Percentiles rank a stretch among this genome's conserved stretches.
These are phyloP conservation scores for Alternaria novae-zelandiae DNA, from an alignment of 2,329 filamentous ascomycete genomes.

Conservation along the genomic window DNA sequence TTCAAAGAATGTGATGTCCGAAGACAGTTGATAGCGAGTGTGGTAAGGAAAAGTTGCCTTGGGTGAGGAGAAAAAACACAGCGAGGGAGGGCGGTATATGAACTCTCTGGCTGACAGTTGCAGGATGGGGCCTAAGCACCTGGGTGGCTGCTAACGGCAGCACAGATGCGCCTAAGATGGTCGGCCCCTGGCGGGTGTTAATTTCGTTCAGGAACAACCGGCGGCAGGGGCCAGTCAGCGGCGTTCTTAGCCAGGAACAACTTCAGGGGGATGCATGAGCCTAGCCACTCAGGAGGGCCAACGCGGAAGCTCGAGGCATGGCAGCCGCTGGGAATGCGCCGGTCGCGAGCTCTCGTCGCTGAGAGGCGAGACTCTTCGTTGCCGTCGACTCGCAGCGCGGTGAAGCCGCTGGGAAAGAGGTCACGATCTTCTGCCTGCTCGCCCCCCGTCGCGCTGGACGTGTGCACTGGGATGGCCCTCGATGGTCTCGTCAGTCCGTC, in stretches of 20 bases:
- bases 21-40: slow-evolving; percentile 44
- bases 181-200: slow-evolving; percentile 43
- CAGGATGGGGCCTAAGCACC: slow-evolving; percentile 38
- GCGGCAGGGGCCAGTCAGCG: slow-evolving; percentile 35
- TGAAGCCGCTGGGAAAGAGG: slow-evolving; percentile 8
- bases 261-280: slow-evolving; percentile 19
- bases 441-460: neutral
- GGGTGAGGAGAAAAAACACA: slow-evolving; percentile 31
- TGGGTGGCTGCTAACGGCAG: slow-evolving; percentile 15
- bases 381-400: slow-evolving; percentile 2
- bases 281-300: slow-evolving; percentile 29
- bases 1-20: slow-evolving; percentile 45
- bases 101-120: slow-evolving; percentile 36
- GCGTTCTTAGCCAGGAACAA: slow-evolving; percentile 33
- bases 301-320: slow-evolving; percentile 16
- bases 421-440: slow-evolving; percentile 1
- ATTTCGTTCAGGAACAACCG: slow-evolving; percentile 43
- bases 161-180: slow-evolving; percentile 24
- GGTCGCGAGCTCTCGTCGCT: slow-evolving; percentile 73
- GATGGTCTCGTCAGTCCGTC: neutral
- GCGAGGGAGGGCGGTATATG: slow-evolving; percentile 38
- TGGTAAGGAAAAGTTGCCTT: slow-evolving; percentile 45
- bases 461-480: neutral
- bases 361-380: slow-evolving; percentile 19
- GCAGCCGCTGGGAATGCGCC: slow-evolving; percentile 44